Base-by-base conservation (phyloP, 805 yeast genomes). In the Grigorovia jiainica region DNA sequence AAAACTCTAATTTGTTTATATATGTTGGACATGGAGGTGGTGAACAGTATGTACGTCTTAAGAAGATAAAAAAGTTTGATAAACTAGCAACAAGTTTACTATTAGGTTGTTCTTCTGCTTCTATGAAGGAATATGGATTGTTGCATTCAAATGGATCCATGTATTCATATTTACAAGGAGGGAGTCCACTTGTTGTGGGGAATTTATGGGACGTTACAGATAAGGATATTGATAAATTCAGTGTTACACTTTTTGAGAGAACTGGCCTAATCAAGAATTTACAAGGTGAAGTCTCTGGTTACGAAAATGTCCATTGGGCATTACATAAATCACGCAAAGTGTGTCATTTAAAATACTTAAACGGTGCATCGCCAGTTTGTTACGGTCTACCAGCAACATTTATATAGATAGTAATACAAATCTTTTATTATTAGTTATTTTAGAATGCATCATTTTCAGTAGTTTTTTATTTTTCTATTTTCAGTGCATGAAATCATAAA, bases 1-100 rank as follows among this genome's bases (percentile, higher is more conserved):
- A 51, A 2, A 38, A 53, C 2, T 61, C 72, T 1, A 68, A 74
- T 31, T 48, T 84, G 7, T 82, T 82, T 50, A 66, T 90, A 0
- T 92, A 85, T 57, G 69, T 89, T 42, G 99, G 99, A 0, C 99
- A 92, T 62, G 97, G 97, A 0, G 92, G 96, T 4, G 96, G 97
- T n/a, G 90, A 86, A 47, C 87, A 83, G 47, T 87, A 78, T 54
- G 65, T 86, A 9, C 69, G 78, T 24, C 67, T 79, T 1, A 68
- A 76, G 4, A 61, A 73, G 0, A 61, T 87, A 34, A 73, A 74
- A 41, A 63, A 65, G 9, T 57, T 69, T 43, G 43, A 50, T 3
- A 44, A 40, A 0, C 57, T 78, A 8, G 78, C 87, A 0, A 84
- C 87, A 1, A 64, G 74, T 21, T 67, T 87, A 35, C 66, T 92